Evolutionary conservation across 192 early-diverging fungal genomes (phyloP).

Genomic region (Tieghemiomyces parasiticus): DNA sequence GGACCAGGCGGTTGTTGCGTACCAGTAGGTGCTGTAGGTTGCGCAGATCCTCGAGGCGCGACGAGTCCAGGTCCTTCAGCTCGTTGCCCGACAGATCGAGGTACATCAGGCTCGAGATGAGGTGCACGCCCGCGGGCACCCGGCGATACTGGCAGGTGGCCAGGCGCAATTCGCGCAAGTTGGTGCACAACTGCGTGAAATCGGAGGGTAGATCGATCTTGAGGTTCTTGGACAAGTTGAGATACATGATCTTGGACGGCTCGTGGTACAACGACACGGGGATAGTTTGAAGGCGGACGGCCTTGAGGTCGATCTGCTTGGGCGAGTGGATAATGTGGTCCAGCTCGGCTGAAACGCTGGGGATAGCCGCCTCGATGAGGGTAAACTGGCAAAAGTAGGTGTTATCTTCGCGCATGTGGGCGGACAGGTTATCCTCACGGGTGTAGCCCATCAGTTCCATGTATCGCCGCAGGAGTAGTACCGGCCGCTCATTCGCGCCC

Average conservation of each 20-base stretch:
- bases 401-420: constrained; percentile 72
- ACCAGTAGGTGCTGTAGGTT: constrained; percentile 45
- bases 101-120: constrained; percentile 43
- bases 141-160: constrained; percentile 49
- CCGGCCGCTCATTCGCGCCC: constrained; percentile 47
- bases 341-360: constrained; percentile 24
- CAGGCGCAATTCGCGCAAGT: constrained; percentile 49
- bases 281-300: constrained; percentile 57
- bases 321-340: constrained; percentile 31
- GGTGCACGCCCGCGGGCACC: constrained; percentile 50
- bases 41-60: constrained; percentile 41
- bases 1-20: constrained; percentile 57
- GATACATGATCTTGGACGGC: constrained; percentile 50
- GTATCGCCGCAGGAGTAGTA: constrained; percentile 51
- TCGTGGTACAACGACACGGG: constrained; percentile 61
- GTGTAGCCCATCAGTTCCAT: constrained; percentile 71
- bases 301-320: constrained; percentile 52
- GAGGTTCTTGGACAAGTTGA: constrained; percentile 74
- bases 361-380: constrained; percentile 38
- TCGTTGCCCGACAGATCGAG: constrained; percentile 69
- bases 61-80: constrained; percentile 43
- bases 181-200: constrained; percentile 60
- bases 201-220: constrained; percentile 69
- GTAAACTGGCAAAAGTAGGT: constrained; percentile 72
- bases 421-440: constrained; percentile 56